Percentiles rank a stretch among this genome's conserved stretches.
phyloP scores from a whole-genome alignment of 441 rosid genomes.

The Jatropha podagrica region DNA sequence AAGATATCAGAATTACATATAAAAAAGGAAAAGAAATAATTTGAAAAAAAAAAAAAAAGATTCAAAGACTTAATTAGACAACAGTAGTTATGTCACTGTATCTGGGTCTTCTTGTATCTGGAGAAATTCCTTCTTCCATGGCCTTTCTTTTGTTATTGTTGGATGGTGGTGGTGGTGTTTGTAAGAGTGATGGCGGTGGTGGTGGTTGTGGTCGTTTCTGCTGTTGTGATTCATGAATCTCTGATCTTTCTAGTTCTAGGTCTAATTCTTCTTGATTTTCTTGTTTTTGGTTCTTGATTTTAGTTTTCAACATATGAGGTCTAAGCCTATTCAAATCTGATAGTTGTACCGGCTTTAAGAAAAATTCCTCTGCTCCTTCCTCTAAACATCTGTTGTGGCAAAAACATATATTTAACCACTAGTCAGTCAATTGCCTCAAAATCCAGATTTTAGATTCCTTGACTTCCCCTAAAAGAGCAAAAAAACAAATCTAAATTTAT shows the following conservation, averaged over 20 bases:
- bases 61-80: slow-evolving; percentile 33
- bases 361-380: slow-evolving; percentile 78
- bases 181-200: slow-evolving; percentile 5
- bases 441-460: background rate
- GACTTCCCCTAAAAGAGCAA: background rate
- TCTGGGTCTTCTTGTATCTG: slow-evolving; percentile 61
- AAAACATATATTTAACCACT: background rate
- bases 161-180: slow-evolving; percentile 10
- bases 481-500: background rate
- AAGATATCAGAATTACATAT: slow-evolving; percentile 15
- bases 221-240: slow-evolving; percentile 14
- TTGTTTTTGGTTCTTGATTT: slow-evolving; percentile 36
- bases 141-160: slow-evolving; percentile 63
- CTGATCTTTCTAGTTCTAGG: slow-evolving; percentile 19
- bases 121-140: slow-evolving; percentile 58
- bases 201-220: slow-evolving; percentile 1
- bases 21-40: background rate
- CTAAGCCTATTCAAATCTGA: slow-evolving; percentile 58
- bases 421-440: slow-evolving; percentile 11
- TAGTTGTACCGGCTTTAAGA: slow-evolving; percentile 58
- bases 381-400: slow-evolving; percentile 50
- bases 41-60: background rate
- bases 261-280: slow-evolving; percentile 34
- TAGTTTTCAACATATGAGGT: slow-evolving; percentile 56
- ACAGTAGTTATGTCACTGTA: slow-evolving; percentile 50